Base-by-base conservation (phyloP, 2,329 filamentous ascomycete genomes). In the Atkinsonella hypoxylon region DNA sequence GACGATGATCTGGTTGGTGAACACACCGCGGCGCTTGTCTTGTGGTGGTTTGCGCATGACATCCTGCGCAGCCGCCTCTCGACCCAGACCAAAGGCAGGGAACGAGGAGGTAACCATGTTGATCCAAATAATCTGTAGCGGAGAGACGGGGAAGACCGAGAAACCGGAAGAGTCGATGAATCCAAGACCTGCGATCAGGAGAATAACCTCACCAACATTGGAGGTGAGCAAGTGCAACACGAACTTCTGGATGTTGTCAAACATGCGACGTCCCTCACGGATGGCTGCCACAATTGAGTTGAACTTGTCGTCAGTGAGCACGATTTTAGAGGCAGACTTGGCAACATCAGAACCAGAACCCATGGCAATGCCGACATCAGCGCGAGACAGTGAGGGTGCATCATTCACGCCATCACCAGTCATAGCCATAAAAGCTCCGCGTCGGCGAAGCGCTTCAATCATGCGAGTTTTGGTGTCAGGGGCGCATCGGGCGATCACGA, bases 31-130 rank as follows among this genome's bases (percentile, higher is more conserved):
- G 57, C 65, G 69, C 64, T 75, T 75, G 66, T 84, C 77, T 56
- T 91, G 87, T 0, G 89, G 89, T 8, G 87, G 87, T 48, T 88
- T 83, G 55, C 77, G 71, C 79, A 95, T 88, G 54, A 95, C 83
- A 61, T 91, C 85, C 2, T 79, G 76, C 0, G 83, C 79, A 0
- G 87, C 87, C 43, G 76, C 70, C 66, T 95, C 89, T 57, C 89
- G 84, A 18, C 89, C 88, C 1, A 95, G 78, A 42, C 89, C 89
- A 71, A 95, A 93, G 52, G 90, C 89, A 1, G 89, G 89, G 65
- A 93, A 81, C 1, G 84, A 87, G 40, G 87, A 91, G 0, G 89
- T 95, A 50, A 93, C 78, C 85, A 95, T 91, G 67, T 95, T 95
- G 65, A 95, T 88, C 89, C 88, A 95, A 53, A 95, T 78, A 55